Evolutionary conservation across 768 basidiomycete genomes (phyloP).

Genomic region (Porphyrellus cyaneotinctus): DNA sequence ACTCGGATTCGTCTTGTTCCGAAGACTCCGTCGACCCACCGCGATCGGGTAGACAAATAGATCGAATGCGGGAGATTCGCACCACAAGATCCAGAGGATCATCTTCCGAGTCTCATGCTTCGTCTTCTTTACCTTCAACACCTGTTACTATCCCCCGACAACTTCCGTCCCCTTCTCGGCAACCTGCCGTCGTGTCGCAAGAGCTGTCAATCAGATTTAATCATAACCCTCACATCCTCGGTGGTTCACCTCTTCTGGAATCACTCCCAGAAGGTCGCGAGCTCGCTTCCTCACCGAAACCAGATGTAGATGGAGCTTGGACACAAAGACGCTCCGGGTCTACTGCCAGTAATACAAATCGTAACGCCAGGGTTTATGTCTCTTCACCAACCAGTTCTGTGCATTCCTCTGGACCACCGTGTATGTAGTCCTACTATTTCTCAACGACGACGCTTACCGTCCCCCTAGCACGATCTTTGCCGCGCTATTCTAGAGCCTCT

Average conservation of each 20-base stretch:
- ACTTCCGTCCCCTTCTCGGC: slow-evolving; percentile 13
- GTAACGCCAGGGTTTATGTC: slow-evolving; percentile 19
- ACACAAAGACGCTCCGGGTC: slow-evolving; percentile 20
- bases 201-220: slow-evolving; percentile 26
- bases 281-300: slow-evolving; percentile 23
- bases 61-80: slow-evolving; percentile 1
- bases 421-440: slow-evolving; percentile 9
- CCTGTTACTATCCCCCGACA: slow-evolving; percentile 17
- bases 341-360: slow-evolving; percentile 11
- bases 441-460: not conserved
- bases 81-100: slow-evolving; percentile 21
- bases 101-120: slow-evolving; percentile 21
- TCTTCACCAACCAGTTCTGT: slow-evolving; percentile 5
- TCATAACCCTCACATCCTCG: slow-evolving; percentile 23
- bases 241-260: slow-evolving; percentile 31
- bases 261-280: slow-evolving; percentile 53
- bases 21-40: slow-evolving; percentile 13
- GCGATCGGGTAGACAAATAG: slow-evolving; percentile 5
- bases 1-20: slow-evolving; percentile 27
- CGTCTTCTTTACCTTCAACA: slow-evolving; percentile 27
- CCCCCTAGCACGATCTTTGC: slow-evolving; percentile 14
- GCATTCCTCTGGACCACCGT: slow-evolving; percentile 5
- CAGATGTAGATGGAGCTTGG: slow-evolving; percentile 2
- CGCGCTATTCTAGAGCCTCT: slow-evolving; percentile 24
- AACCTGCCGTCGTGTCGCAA: slow-evolving; percentile 23